Evolutionary conservation across 495 filamentous ascomycete genomes (phyloP).

Genomic region (Aspergillus kassunensis): DNA sequence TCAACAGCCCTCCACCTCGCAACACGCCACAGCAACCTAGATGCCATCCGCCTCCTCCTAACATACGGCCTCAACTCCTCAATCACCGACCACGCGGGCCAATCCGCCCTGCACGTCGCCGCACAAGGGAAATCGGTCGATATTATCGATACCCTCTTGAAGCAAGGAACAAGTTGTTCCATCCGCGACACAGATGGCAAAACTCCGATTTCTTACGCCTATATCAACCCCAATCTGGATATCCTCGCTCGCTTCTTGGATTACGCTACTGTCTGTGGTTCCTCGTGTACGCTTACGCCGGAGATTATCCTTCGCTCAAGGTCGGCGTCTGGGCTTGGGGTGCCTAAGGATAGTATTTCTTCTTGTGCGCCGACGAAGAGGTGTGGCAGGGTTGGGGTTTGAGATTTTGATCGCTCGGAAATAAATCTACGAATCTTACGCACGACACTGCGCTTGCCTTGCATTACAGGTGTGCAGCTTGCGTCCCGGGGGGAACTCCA

Average conservation of each 20-base stretch:
- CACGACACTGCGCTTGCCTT: no score
- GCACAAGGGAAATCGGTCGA: not conserved
- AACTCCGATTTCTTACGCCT: conserved; percentile 12
- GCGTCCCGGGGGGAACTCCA: no score
- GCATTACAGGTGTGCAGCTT: no score
- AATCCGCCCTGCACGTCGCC: conserved; percentile 9
- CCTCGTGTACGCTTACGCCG: conserved; percentile 5
- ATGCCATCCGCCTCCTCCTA: not conserved
- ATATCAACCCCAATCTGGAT: not conserved
- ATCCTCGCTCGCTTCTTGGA: conserved; percentile 2
- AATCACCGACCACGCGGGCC: conserved; percentile 1
- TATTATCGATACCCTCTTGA: conserved; percentile 2
- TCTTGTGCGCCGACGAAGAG: no score
- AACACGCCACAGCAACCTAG: not conserved
- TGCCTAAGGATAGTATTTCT: no score
- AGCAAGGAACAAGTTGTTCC: not conserved
- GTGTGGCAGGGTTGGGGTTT: no score
- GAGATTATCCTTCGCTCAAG: not conserved
- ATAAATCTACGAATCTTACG: no score
- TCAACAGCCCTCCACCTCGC: conserved; percentile 13
- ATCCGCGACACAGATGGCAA: conserved; percentile 4
- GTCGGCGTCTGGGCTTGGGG: no score
- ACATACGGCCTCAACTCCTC: not conserved
- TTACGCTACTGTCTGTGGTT: conserved; percentile 2
- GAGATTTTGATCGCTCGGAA: no score